Evolutionary conservation across 2,329 filamentous ascomycete genomes (phyloP).

Genomic region (Arthrobotrys sphaeroides): DNA sequence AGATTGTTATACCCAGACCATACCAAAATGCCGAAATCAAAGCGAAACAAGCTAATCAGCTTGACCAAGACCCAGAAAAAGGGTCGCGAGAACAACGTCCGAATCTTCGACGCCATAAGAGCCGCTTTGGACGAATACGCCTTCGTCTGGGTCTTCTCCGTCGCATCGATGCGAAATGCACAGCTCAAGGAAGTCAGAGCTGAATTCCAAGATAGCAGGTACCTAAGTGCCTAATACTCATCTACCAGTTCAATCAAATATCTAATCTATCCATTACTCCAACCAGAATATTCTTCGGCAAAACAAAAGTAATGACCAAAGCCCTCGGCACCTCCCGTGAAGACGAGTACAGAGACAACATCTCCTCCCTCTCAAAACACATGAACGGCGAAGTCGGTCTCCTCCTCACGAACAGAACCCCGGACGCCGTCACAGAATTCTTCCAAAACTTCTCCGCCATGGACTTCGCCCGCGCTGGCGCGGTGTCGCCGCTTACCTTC

Average conservation of each 20-base stretch:
- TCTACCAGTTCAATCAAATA: conserved; percentile 68
- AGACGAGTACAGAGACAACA: conserved; percentile 70
- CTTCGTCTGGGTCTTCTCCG: conserved; percentile 89
- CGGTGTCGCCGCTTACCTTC: conserved; percentile 76
- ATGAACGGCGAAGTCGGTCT: conserved; percentile 86
- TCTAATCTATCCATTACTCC: conserved; percentile 61
- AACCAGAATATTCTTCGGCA: conserved; percentile 91
- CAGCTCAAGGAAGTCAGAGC: conserved; percentile 90
- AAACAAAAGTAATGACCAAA: conserved; percentile 98
- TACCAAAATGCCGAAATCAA: conserved; percentile 88
- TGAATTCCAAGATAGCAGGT: conserved; percentile 86
- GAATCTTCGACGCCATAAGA: conserved; percentile 87
- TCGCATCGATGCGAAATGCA: conserved; percentile 98
- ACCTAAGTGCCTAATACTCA: conserved; percentile 58
- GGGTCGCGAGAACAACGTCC: conserved; percentile 86
- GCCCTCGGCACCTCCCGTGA: conserved; percentile 82
- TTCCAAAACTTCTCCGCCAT: conserved; percentile 77
- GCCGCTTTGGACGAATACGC: conserved; percentile 84
- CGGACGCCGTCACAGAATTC: conserved; percentile 74
- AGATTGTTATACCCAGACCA: background rate
- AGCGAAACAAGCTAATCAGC: conserved; percentile 87
- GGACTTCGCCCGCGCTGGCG: conserved; percentile 92
- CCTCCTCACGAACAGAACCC: conserved; percentile 83
- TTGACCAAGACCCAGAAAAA: conserved; percentile 93
- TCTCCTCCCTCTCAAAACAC: conserved; percentile 72